Evolutionary conservation across 169 alveolate genomes (phyloP).

Genomic region (Plasmodium berghei): DNA sequence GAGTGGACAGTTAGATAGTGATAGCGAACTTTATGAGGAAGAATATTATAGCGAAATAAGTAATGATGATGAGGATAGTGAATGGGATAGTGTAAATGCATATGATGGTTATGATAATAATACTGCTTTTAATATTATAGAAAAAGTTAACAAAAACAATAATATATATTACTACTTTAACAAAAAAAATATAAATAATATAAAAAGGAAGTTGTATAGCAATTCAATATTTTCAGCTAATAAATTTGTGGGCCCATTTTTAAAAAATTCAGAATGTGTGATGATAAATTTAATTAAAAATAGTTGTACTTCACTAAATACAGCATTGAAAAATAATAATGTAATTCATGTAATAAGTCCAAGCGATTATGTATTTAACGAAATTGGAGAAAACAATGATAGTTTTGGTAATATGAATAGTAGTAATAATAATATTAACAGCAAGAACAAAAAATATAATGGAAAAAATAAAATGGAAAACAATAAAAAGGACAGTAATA

Average conservation of each 20-base stretch:
- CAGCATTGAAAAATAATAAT: conserved; percentile 54
- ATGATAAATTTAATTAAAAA: conserved; percentile 67
- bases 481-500: not conserved
- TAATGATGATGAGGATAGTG: not conserved
- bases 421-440: not conserved
- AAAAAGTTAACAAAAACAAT: conserved; percentile 3
- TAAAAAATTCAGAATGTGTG: conserved; percentile 57
- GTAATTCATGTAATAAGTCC: conserved; percentile 66
- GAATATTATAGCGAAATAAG: not conserved
- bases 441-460: not conserved
- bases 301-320: conserved; percentile 70
- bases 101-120: not conserved
- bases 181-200: not conserved
- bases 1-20: not conserved
- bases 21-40: not conserved
- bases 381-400: not conserved
- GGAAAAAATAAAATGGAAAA: not conserved
- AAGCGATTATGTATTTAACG: conserved; percentile 42
- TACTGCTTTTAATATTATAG: not conserved
- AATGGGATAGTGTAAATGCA: not conserved
- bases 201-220: conserved; percentile 13
- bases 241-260: conserved; percentile 73
- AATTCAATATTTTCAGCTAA: conserved; percentile 46
- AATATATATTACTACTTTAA: conserved; percentile 3
- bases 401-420: not conserved